Evolutionary conservation across 176 grass and related monocot genomes (phyloP), one percentile per base, ranked within the genome.

Genomic region (Triticum monococcum): DNA sequence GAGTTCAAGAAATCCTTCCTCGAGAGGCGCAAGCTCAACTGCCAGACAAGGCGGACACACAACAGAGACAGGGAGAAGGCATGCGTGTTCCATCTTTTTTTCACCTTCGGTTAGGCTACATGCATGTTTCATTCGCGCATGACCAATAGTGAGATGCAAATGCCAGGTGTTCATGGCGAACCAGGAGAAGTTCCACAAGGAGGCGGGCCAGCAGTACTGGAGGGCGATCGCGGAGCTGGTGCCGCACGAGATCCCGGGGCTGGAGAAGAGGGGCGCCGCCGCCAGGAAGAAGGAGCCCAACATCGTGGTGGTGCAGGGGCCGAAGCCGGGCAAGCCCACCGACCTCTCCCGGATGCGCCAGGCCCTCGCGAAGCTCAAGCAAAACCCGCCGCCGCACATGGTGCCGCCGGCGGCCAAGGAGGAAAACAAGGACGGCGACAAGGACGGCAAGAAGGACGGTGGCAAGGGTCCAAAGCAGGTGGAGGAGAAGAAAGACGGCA

Each of bases 41-140:
- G 80, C 32, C 89, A 93, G 38, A 86, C 36, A n/a, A 93, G 87
- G 13, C 83, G 77, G 45, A 64, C 87, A 10, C 85, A 78, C 48
- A 95, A 95, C 81, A 89, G 91, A 76, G 91, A 91, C 52, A 87
- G 81, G 70, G 94, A 95, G 79, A 95, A 95, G 91, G 94, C 91
- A 90, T 33, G 94, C 91, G 88, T 33, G 13, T 22, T 79, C 12
- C 40, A 43, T 9, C 7, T 0, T 40, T 24, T 9, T 56, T 78
- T 78, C 1, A 59, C 16, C 28, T 30, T 78, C 50, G 12, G 46
- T 31, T 31, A 75, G 33, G 57, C 13, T 36, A 17, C 16, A 14
- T 78, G 63, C 16, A 14, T 78, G 63, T 57, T 25, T 68, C n/a
- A 61, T 4, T 45, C 2, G 1, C 30, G 4, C 30, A 43, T 43